These are phyloP conservation scores for Solanum hybrid DNA, from an alignment of 305 asterid species.

Conservation along the genomic window DNA sequence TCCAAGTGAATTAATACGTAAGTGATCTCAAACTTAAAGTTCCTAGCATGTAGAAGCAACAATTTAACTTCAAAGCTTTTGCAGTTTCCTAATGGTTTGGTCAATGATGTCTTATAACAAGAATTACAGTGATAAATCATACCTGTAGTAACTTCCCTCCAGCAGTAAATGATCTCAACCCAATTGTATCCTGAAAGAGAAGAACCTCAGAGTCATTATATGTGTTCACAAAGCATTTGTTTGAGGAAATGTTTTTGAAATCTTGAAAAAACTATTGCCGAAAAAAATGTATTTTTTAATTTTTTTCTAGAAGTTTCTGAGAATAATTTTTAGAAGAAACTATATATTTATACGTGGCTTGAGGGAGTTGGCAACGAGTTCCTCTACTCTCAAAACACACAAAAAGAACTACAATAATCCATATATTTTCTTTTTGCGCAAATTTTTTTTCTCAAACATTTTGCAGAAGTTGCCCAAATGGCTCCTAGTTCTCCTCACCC, in stretches of 20 bases:
- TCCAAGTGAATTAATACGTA: neutral
- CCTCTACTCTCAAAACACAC: neutral
- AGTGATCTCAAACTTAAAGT: neutral
- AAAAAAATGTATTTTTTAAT: neutral
- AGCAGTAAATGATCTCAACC: constrained; percentile 95
- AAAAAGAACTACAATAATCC: neutral
- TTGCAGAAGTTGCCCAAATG: neutral
- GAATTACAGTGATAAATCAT: constrained; percentile 1
- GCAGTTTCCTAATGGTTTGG: neutral
- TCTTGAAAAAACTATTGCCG: neutral
- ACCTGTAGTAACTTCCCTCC: constrained; percentile 98
- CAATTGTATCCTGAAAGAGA: constrained; percentile 75
- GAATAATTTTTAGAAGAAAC: neutral
- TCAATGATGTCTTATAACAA: neutral
- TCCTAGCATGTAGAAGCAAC: neutral
- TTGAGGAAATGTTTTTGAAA: neutral
- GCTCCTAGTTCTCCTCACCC: neutral
- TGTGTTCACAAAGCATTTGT: neutral
- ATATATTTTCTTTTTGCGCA: neutral
- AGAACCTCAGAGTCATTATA: neutral
- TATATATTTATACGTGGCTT: neutral
- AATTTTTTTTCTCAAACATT: neutral
- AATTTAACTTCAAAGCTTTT: neutral
- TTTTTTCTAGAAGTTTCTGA: neutral
- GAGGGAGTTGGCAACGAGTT: neutral